Percentiles rank a stretch among this genome's conserved stretches.
phyloP scores from a whole-genome alignment of 306 rosid species.

The Medicago lupulina region DNA sequence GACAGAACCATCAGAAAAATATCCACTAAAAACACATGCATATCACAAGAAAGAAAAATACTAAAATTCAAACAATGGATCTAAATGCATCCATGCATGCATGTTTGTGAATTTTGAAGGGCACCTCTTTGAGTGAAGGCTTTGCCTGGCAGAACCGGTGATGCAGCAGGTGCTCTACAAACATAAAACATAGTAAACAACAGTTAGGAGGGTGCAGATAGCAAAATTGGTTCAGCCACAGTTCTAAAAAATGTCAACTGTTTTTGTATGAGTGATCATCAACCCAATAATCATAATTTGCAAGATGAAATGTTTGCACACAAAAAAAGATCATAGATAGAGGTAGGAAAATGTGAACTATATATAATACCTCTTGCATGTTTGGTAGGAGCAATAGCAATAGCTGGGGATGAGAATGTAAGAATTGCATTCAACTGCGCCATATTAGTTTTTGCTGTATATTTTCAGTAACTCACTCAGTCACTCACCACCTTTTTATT shows the following conservation, averaged over 20 bases:
- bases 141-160: conserved; percentile 21
- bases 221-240: neutral
- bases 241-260: conserved; percentile 11
- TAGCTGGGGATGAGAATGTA: neutral
- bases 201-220: neutral
- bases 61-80: neutral
- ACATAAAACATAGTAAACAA: conserved; percentile 1
- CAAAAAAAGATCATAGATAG: neutral
- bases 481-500: neutral
- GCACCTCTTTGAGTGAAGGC: conserved; percentile 31
- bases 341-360: neutral
- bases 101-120: neutral
- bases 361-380: neutral
- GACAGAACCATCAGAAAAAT: neutral
- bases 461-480: neutral
- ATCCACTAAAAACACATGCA: conserved; percentile 13
- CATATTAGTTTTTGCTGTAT: neutral
- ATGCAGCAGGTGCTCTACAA: conserved; percentile 47
- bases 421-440: conserved; percentile 21
- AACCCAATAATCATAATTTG: too few species aligned
- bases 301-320: neutral
- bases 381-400: neutral
- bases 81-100: neutral
- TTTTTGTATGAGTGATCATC: too few species aligned
- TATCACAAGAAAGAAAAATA: neutral